phyloP scores from a whole-genome alignment of 2,329 filamentous ascomycete species.

The Monosporascus ibericus region DNA sequence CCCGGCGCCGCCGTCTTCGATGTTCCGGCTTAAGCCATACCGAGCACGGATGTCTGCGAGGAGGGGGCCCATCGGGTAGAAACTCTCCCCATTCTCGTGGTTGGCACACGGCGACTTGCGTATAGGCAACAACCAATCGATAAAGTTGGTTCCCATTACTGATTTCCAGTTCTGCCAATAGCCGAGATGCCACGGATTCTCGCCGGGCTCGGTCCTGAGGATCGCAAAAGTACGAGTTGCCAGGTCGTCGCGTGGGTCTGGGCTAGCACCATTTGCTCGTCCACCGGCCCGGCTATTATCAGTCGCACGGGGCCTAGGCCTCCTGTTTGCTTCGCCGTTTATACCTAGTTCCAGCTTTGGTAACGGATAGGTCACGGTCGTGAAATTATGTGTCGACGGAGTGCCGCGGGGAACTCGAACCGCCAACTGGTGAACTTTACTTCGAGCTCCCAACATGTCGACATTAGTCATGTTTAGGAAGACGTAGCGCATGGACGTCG shows the following conservation, averaged over 20 bases:
- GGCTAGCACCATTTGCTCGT: conserved; percentile 4
- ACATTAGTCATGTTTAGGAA: conserved; percentile 76
- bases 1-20: conserved; percentile 13
- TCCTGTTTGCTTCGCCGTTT: conserved; percentile 10
- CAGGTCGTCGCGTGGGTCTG: conserved; percentile 33
- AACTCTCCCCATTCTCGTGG: conserved; percentile 58
- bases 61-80: conserved; percentile 61
- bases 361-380: conserved; percentile 55
- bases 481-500: conserved; percentile 64
- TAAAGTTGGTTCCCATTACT: conserved; percentile 65
- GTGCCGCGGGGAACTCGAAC: conserved; percentile 57
- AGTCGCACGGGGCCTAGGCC: not conserved
- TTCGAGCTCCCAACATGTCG: conserved; percentile 61
- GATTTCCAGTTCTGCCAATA: conserved; percentile 64
- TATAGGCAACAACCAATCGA: conserved; percentile 80
- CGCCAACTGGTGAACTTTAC: conserved; percentile 65
- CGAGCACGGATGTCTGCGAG: conserved; percentile 49
- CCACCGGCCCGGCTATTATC: conserved; percentile 4
- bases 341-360: conserved; percentile 16
- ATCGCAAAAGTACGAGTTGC: conserved; percentile 71
- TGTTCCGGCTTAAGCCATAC: conserved; percentile 25
- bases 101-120: conserved; percentile 66
- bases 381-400: conserved; percentile 35
- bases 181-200: conserved; percentile 83
- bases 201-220: conserved; percentile 62